These are phyloP conservation scores for Chytriomyces hyalinus DNA, from an alignment of 192 early-diverging fungal species.

Conservation along the genomic window DNA sequence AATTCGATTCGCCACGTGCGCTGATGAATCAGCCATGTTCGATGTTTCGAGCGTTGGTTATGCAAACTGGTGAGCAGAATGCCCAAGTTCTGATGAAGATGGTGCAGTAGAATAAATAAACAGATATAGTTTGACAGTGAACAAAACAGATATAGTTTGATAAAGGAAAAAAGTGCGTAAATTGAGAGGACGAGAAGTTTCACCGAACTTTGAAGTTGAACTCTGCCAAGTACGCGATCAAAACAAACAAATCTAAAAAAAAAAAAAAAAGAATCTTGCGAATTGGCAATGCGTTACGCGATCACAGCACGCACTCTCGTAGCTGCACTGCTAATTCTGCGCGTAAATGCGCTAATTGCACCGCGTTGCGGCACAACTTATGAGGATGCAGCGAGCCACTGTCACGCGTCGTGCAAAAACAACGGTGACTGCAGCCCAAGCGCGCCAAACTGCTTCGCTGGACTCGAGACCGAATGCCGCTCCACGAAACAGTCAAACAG, in stretches of 20 bases:
- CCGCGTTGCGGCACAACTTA: not conserved
- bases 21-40: constrained; percentile 44
- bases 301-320: too few species aligned
- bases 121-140: not conserved
- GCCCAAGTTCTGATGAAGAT: constrained; percentile 35
- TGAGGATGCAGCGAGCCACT: not conserved
- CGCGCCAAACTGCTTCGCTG: not conserved
- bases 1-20: constrained; percentile 57
- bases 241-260: too few species aligned
- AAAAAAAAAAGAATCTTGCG: too few species aligned
- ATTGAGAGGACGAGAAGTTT: too few species aligned
- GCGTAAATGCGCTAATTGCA: too few species aligned
- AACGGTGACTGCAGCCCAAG: not conserved
- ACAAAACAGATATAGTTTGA: not conserved
- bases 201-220: too few species aligned
- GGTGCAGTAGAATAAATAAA: not conserved
- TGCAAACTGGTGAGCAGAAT: constrained; percentile 52
- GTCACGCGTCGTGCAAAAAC: not conserved
- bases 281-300: too few species aligned
- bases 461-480: not conserved
- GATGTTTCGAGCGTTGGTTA: constrained; percentile 44
- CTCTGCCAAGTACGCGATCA: too few species aligned
- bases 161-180: too few species aligned
- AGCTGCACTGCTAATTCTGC: too few species aligned
- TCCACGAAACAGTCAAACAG: not conserved